These are phyloP conservation scores for Theobroma grandiflorum DNA, from an alignment of 441 rosid species.

Conservation along the genomic window DNA sequence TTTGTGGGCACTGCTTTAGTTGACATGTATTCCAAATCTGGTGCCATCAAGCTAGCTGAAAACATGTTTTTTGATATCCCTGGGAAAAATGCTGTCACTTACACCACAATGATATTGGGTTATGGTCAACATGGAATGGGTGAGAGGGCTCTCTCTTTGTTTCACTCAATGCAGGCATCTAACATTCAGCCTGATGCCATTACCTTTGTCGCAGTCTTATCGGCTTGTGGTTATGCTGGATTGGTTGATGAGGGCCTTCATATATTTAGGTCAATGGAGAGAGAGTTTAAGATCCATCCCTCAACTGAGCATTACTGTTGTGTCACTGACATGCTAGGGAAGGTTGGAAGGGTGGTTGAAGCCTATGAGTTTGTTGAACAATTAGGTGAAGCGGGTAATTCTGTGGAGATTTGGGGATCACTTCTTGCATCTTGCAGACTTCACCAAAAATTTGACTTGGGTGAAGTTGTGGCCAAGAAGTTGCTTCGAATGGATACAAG, in stretches of 20 bases:
- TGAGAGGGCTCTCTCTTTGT: constrained; percentile 74
- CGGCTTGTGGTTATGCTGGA: constrained; percentile 88
- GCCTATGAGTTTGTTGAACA: constrained; percentile 78
- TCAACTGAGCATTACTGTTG: constrained; percentile 80
- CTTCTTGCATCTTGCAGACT: constrained; percentile 81
- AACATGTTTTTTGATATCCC: constrained; percentile 50
- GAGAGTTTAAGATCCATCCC: constrained; percentile 59
- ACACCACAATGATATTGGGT: constrained; percentile 79
- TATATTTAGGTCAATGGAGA: constrained; percentile 69
- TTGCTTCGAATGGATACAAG: constrained; percentile 55
- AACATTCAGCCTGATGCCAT: constrained; percentile 66
- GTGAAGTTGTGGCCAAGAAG: constrained; percentile 63
- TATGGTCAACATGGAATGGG: constrained; percentile 93
- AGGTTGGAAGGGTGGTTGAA: constrained; percentile 78
- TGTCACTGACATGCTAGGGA: constrained; percentile 84
- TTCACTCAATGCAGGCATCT: constrained; percentile 60
- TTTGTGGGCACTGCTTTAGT: constrained; percentile 79
- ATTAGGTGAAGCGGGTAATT: constrained; percentile 71
- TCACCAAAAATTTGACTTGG: constrained; percentile 66
- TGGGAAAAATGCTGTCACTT: constrained; percentile 77
- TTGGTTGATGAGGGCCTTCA: constrained; percentile 78
- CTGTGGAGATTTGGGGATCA: constrained; percentile 84
- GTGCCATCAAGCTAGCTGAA: constrained; percentile 67
- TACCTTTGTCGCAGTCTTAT: constrained; percentile 77
- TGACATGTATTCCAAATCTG: constrained; percentile 88